Base-by-base conservation (phyloP, 2,329 filamentous ascomycete species). In the Fusarium pseudonygamai region DNA sequence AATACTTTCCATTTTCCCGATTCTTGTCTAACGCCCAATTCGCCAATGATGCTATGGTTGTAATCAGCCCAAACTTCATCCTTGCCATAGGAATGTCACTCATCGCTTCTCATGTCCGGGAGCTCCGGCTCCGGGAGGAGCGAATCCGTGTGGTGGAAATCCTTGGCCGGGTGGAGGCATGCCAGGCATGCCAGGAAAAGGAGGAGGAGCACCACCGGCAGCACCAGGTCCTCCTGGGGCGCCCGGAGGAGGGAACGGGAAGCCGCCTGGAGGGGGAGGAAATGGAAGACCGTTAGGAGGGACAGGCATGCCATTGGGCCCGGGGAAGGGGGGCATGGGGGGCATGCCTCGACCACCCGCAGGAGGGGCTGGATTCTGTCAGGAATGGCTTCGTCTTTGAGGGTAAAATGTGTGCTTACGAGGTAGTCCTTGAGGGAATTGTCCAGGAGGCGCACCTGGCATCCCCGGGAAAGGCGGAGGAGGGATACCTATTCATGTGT, bases 401-500 rank as follows among this genome's bases (percentile, higher is more conserved):
- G 28, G 36, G 12, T 7, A 18, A 28, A 37, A 26, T 26, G 37
- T 26, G 53, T 37, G 86, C 88, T 78, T 89, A 91, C 89, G 89
- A 80, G 89, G 84, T 42, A 85, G 74, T 30, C 82, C 83, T 45
- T 82, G 85, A 58, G 83, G 82, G 37, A 84, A 82, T 49, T 79
- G 78, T 36, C 81, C 81, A 74, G 84, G 83, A 39, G 82, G 82
- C 9, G 78, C 82, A 45, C 82, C 83, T 36, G 83, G 85, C 81
- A 87, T 83, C 57, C 85, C 85, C 56, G 87, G 87, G 77, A 91
- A 92, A 32, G 89, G 89, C 49, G 90, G 90, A 64, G 89, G 90
- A 62, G 89, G 90, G 42, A 84, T 82, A 66, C 86, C 84, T 70
- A 84, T 83, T 83, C 67, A 86, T 80, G 28, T 57, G 60, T 76